A percentile compares a stretch with the other conserved stretches of the same genome.
Conservation (phyloP, 495 filamentous ascomycete species). For the Thermothielavioides terrestris region DNA sequence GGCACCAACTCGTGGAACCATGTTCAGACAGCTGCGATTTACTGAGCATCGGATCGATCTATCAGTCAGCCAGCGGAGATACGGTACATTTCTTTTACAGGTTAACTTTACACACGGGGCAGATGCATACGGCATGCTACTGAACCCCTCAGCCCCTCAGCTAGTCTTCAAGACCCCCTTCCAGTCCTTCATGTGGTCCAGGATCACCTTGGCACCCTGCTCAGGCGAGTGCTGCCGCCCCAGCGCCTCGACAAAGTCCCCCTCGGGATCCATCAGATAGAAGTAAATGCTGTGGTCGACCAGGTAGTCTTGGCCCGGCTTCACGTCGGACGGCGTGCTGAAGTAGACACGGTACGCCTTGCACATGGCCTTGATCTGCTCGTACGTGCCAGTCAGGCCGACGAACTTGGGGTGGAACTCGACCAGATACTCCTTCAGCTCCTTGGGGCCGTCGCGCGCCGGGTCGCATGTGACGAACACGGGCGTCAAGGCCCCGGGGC, state of each 20-base stretch:
- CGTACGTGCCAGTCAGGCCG: constrained; percentile 86
- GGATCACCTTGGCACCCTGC: constrained; percentile 72
- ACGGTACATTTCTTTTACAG: constrained; percentile 9
- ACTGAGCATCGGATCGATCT: not conserved
- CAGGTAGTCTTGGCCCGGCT: constrained; percentile 90
- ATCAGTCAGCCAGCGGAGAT: constrained; percentile 4
- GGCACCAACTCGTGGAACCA: no score
- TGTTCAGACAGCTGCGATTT: not conserved
- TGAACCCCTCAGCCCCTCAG: not conserved
- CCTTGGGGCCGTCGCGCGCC: constrained; percentile 75
- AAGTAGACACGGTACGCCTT: constrained; percentile 97
- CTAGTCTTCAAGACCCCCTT: constrained; percentile 35
- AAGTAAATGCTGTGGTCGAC: constrained; percentile 99
- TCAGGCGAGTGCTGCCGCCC: constrained; percentile 89
- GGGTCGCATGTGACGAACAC: constrained; percentile 96
- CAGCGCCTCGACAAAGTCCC: constrained; percentile 95
- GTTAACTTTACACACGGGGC: no score
- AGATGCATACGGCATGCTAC: no score
- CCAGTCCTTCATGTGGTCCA: constrained; percentile 89
- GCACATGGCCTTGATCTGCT: constrained; percentile 84
- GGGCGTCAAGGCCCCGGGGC: constrained; percentile 41
- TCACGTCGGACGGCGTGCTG: constrained; percentile 76
- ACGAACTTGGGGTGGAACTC: constrained; percentile 89
- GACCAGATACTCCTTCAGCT: constrained; percentile 71
- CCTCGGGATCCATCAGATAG: constrained; percentile 97